A percentile compares a stretch with the other conserved stretches of the same genome.
Conservation (phyloP, 129 eudicot species). For the Chrysanthemum makinoi region DNA sequence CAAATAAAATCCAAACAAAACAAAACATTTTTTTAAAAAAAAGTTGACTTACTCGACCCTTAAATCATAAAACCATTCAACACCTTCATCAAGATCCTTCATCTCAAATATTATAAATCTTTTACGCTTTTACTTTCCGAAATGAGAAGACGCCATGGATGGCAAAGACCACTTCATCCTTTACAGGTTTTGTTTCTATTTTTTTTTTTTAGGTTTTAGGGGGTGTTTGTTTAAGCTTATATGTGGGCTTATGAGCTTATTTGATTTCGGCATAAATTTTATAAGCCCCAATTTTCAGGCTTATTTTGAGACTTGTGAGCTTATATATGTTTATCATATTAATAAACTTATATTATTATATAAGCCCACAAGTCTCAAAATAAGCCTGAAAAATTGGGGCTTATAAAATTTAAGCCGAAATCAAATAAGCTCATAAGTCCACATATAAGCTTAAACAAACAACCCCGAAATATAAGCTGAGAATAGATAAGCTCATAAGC, state of each 20-base stretch:
- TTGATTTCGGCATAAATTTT: no score
- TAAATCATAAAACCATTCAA: not conserved
- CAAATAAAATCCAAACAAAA: not conserved
- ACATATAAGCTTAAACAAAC: no score
- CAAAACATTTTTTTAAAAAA: not conserved
- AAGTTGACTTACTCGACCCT: conserved; percentile 1
- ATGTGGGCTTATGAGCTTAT: not conserved
- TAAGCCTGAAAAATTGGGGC: no score
- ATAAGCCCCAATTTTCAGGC: no score
- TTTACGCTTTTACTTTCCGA: not conserved
- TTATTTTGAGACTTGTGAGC: no score
- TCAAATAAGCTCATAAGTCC: no score
- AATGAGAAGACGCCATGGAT: conserved; percentile 72
- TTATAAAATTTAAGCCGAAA: no score
- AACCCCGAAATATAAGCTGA: no score
- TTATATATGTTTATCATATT: no score
- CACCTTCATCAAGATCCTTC: not conserved
- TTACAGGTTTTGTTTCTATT: conserved; percentile 51
- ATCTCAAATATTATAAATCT: not conserved
- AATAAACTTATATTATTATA: no score
- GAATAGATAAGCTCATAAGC: no score
- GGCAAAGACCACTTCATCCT: conserved; percentile 96
- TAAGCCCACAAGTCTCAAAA: no score
- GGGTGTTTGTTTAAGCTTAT: not conserved
- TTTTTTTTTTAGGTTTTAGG: not conserved